Evolutionary conservation across 345 rosid genomes (phyloP), one percentile per base, ranked within the genome.

Genomic region (Cardiospermum halicacabum): DNA sequence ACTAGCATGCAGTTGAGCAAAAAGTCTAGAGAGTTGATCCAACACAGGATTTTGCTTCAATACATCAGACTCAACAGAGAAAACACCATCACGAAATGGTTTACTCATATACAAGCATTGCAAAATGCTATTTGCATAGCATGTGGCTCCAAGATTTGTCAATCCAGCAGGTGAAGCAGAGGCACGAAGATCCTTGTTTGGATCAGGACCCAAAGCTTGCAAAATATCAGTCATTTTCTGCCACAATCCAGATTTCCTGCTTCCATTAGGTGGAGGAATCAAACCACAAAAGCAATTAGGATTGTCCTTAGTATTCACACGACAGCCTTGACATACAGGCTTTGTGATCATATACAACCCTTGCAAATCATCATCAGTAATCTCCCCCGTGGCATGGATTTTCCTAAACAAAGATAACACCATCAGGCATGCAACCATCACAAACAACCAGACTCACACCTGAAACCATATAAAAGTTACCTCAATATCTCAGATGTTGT

Each of bases 111-210:
- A 85, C 18, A 94, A 69, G 73, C 87, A 91, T 71, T 94, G 99
- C 51, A 94, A 88, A 69, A 94, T 91, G 75, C 99, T 94, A 71
- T 94, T 94, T 37, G 99, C 99, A 74, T 94, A 94, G 77, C 99
- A 91, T 26, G 99, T 94, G 42, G 99, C 99, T 10, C 97, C 97
- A 49, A 94, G 66, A 71, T 94, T 94, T 30, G 99, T 87, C 24
- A 94, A 81, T 54, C 99, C 99, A 26, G 97, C 96, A 0, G 97
- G 97, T 3, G 89, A 74, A 32, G 73, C 84, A 61, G 86, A 78
- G 65, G 73, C 76, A 66, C 99, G 96, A 21, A 80, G 85, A 69
- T 94, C 87, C 15, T 69, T 69, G 62, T 74, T 53, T 0, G 88
- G 92, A 65, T 91, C 92, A 7, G 89, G 85, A 67, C 99, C 99